These are phyloP conservation scores for Colletotrichum sp. DNA, from an alignment of 2,329 filamentous ascomycete genomes.

Conservation along the genomic window DNA sequence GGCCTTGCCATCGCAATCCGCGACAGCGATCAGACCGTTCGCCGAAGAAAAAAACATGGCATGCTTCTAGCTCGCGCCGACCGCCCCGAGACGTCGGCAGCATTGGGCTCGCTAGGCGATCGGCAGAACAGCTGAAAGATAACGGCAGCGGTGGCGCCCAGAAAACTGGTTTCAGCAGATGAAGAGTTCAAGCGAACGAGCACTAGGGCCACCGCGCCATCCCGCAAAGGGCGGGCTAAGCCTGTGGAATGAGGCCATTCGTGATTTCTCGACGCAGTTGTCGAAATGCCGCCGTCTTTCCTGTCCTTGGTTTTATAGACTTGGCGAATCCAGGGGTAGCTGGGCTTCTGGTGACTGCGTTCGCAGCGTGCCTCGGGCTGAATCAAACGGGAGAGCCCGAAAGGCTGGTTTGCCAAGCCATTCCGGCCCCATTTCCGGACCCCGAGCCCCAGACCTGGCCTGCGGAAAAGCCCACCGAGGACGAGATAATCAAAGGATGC, in stretches of 20 bases:
- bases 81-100: not conserved
- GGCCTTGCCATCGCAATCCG: not conserved
- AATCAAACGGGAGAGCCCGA: not conserved
- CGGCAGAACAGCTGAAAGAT: not conserved
- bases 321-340: not conserved
- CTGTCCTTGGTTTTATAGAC: not conserved
- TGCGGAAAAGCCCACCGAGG: not conserved
- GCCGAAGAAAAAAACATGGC: not conserved
- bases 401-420: not conserved
- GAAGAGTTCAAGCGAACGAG: not conserved
- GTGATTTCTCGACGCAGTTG: not conserved
- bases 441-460: not conserved
- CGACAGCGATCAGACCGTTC: not conserved
- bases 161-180: not conserved
- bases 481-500: not conserved
- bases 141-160: not conserved
- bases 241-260: not conserved
- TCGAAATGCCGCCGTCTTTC: not conserved
- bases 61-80: not conserved
- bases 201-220: not conserved
- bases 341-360: not conserved
- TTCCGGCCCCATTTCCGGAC: not conserved
- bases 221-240: not conserved
- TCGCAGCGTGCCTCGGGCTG: not conserved
- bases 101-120: not conserved